These are phyloP conservation scores for Leccinum fibrillosum DNA, from an alignment of 768 basidiomycete species.

Conservation along the genomic window DNA sequence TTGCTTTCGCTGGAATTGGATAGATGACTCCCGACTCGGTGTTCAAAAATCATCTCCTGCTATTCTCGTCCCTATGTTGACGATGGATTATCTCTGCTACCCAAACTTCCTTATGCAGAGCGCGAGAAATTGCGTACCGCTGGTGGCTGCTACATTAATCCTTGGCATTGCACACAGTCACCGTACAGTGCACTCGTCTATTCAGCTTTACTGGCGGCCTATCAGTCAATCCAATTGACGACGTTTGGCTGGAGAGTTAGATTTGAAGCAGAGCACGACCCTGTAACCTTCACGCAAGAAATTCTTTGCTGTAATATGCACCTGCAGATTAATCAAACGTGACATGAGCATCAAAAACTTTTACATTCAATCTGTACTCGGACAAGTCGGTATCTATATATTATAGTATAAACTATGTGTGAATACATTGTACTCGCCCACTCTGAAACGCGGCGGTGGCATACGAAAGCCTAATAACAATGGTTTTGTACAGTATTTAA, in stretches of 20 bases:
- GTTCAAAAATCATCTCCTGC: background rate
- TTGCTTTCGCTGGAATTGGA: background rate
- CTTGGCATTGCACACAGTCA: background rate
- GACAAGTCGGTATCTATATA: slow-evolving; percentile 8
- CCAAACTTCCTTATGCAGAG: background rate
- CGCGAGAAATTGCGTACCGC: background rate
- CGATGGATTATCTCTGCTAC: background rate
- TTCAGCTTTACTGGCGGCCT: background rate
- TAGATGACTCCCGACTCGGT: background rate
- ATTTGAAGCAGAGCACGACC: background rate
- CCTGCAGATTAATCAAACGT: background rate
- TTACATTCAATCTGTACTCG: background rate
- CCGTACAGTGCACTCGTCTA: background rate
- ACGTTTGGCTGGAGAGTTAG: background rate
- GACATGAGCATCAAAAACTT: background rate
- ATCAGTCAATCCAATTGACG: background rate
- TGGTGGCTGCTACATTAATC: background rate
- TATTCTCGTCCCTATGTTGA: background rate
- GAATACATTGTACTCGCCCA: slow-evolving; percentile 11
- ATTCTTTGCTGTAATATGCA: background rate
- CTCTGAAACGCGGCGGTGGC: background rate
- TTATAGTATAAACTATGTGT: slow-evolving; percentile 18
- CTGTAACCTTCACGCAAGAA: background rate
- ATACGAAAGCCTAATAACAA: background rate
- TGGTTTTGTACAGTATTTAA: slow-evolving; percentile 10